Evolutionary conservation across 148 eudicot species (phyloP).

Genomic region (Cornus florida): DNA sequence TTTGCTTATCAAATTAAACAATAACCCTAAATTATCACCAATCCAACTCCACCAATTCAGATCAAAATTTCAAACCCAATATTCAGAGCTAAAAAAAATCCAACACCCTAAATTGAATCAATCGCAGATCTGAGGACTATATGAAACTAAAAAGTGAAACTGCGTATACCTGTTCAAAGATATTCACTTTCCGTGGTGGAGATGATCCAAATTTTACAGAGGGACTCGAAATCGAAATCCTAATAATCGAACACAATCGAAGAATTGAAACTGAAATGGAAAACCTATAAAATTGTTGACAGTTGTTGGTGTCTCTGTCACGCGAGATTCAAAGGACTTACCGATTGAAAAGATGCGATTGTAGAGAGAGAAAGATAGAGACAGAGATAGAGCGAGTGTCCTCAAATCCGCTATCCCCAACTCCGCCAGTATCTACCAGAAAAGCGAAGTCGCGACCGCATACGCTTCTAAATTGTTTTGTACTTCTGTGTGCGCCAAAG

Average conservation of each 20-base stretch:
- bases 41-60: background rate
- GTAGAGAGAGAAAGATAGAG: background rate
- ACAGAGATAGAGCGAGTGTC: background rate
- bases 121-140: slow-evolving; percentile 10
- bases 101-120: background rate
- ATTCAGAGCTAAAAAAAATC: background rate
- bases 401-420: background rate
- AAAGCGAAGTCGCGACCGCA: background rate
- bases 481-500: background rate
- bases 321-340: slow-evolving; percentile 6
- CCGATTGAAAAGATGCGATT: background rate
- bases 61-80: background rate
- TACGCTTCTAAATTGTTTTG: background rate
- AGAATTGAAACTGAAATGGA: background rate
- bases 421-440: background rate
- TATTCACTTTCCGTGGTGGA: background rate
- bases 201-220: background rate
- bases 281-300: slow-evolving; percentile 9
- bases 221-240: slow-evolving; percentile 11
- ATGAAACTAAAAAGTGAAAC: background rate
- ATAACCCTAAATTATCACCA: slow-evolving; percentile 1
- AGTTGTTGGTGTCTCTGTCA: background rate
- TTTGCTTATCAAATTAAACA: background rate
- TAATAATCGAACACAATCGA: slow-evolving; percentile 7
- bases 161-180: background rate